Conservation (phyloP, 2,329 filamentous ascomycete genomes). For the Penicillium freii region DNA sequence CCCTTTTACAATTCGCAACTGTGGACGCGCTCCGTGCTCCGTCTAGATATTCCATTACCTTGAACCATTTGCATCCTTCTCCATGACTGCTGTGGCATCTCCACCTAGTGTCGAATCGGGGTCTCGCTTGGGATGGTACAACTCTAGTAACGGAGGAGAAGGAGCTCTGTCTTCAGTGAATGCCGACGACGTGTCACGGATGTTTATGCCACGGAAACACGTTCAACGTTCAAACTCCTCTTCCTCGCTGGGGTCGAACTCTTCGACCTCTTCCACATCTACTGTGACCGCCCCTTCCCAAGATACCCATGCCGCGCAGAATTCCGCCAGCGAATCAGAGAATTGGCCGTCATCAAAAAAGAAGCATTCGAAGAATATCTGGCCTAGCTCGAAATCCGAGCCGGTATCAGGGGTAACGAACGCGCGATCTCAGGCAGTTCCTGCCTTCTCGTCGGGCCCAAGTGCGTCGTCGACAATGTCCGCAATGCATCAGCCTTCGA, state of each 20-base stretch:
- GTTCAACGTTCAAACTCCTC: conserved; percentile 86
- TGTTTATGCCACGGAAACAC: conserved; percentile 86
- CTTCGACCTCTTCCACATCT: conserved; percentile 60
- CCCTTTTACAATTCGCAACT: conserved; percentile 11
- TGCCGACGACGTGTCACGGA: conserved; percentile 78
- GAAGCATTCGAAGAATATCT: conserved; percentile 54
- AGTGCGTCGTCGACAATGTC: conserved; percentile 63
- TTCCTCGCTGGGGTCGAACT: conserved; percentile 68
- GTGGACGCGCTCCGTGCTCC: conserved; percentile 7
- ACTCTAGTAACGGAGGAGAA: conserved; percentile 54
- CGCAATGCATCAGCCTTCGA: conserved; percentile 61
- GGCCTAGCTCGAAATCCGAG: conserved; percentile 65
- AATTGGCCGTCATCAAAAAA: conserved; percentile 47
- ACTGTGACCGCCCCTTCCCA: conserved; percentile 36
- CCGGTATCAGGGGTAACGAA: conserved; percentile 62
- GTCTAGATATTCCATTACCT: conserved; percentile 12
- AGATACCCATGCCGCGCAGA: conserved; percentile 40
- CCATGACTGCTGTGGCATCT: conserved; percentile 67
- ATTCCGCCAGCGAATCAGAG: conserved; percentile 37
- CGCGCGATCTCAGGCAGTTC: conserved; percentile 60
- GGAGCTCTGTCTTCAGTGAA: conserved; percentile 69
- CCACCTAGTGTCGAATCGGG: conserved; percentile 62
- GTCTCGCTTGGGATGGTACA: conserved; percentile 61
- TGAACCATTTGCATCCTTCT: conserved; percentile 28
- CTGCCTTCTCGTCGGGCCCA: conserved; percentile 56